These are phyloP conservation scores for Mediolabrus comicus DNA, from an alignment of 108 stramenopile genomes.

Conservation along the genomic window DNA sequence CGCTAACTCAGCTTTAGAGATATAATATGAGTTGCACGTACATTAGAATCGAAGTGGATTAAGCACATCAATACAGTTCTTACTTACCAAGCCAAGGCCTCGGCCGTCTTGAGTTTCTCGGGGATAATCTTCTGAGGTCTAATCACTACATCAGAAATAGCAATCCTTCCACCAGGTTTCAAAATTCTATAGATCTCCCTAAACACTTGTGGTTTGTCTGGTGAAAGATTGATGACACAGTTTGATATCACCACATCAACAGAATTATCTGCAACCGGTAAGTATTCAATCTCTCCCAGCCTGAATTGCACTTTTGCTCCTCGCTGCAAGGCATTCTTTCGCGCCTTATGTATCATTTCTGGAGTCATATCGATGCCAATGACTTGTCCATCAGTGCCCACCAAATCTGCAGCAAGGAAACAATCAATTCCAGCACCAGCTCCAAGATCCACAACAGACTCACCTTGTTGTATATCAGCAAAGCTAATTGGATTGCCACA, in stretches of 20 bases:
- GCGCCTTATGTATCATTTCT: slow-evolving; percentile 52
- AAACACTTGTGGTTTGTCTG: slow-evolving; percentile 81
- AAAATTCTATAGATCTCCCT: slow-evolving; percentile 75
- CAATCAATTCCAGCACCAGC: slow-evolving; percentile 69
- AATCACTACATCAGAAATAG: slow-evolving; percentile 67
- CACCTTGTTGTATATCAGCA: slow-evolving; percentile 31
- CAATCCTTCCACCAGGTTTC: slow-evolving; percentile 82
- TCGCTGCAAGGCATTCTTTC: slow-evolving; percentile 32
- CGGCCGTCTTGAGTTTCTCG: slow-evolving; percentile 33
- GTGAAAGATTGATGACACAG: slow-evolving; percentile 88
- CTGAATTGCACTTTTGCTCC: slow-evolving; percentile 53
- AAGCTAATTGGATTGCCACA: slow-evolving; percentile 52
- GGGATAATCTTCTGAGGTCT: slow-evolving; percentile 37
- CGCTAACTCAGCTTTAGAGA: slow-evolving; percentile 66
- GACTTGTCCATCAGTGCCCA: slow-evolving; percentile 53
- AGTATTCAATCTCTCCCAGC: slow-evolving; percentile 88
- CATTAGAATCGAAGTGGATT: no score
- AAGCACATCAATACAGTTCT: no score
- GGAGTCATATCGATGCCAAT: slow-evolving; percentile 84
- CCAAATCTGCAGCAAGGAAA: slow-evolving; percentile 55
- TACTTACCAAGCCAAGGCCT: slow-evolving; percentile 61
- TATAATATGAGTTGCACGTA: no score
- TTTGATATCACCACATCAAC: slow-evolving; percentile 87
- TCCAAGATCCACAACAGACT: slow-evolving; percentile 64
- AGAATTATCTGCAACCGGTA: slow-evolving; percentile 71